Percentiles rank a stretch among this genome's conserved stretches.
Evolutionary conservation across 2,329 filamentous ascomycete species (phyloP).

Genomic region (Fusarium pininemorale): DNA sequence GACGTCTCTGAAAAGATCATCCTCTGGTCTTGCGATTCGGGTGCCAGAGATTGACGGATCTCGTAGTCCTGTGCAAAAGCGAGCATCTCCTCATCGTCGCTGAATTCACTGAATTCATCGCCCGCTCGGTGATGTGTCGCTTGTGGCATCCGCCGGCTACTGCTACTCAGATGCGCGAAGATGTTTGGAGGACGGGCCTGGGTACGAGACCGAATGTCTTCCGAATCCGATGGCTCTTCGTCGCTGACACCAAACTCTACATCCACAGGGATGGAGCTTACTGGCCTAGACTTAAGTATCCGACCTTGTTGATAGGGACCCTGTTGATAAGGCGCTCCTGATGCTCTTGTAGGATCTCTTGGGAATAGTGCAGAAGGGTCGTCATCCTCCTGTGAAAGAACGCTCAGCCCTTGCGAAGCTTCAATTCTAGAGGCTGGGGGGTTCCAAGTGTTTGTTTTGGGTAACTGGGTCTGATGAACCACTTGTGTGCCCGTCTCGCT

Average conservation of each 20-base stretch:
- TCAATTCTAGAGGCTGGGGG: conserved; percentile 31
- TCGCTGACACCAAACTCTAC: conserved; percentile 40
- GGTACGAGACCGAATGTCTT: conserved; percentile 41
- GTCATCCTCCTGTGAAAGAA: conserved; percentile 41
- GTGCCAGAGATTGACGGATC: conserved; percentile 47
- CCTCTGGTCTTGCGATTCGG: conserved; percentile 43
- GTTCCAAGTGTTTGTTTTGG: conserved; percentile 41
- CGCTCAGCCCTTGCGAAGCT: conserved; percentile 29
- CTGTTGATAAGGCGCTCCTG: conserved; percentile 2
- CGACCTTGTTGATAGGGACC: conserved; percentile 1
- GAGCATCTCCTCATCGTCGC: conserved; percentile 62
- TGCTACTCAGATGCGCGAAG: neutral
- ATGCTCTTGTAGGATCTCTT: conserved; percentile 27
- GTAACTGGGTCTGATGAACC: conserved; percentile 62
- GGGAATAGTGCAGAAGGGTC: conserved; percentile 38
- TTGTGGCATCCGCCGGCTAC: conserved; percentile 29
- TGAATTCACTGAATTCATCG: conserved; percentile 58
- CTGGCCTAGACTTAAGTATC: neutral
- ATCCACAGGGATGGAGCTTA: conserved; percentile 7
- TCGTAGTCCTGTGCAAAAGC: conserved; percentile 63
- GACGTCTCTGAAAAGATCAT: conserved; percentile 58
- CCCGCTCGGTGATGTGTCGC: conserved; percentile 33
- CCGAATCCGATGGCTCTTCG: conserved; percentile 44
- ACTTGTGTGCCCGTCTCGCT: conserved; percentile 55
- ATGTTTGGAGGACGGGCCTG: conserved; percentile 9